Base-by-base conservation (phyloP, 1,284 basidiomycete genomes). In the Nidula niveotomentosa region DNA sequence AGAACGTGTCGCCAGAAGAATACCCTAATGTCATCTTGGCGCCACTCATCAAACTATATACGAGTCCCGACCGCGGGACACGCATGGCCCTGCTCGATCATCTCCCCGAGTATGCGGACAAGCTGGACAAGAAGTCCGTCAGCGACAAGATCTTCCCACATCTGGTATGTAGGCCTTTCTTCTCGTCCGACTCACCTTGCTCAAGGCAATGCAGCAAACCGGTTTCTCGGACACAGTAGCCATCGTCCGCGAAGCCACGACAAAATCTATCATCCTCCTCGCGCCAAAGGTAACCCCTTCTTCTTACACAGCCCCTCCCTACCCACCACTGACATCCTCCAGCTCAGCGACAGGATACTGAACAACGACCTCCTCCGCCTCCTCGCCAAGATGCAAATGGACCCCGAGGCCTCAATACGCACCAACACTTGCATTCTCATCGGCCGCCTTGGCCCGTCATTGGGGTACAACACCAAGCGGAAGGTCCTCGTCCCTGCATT, bases 351-450 rank as follows among this genome's bases (percentile, higher is more conserved):
- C 60, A 88, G 96, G 1, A 88, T 98, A 44, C 81, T 99, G 46
- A 99, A 99, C 75, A 99, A 99, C 62, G 97, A 99, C 58, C 85
- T 99, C 34, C 83, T 99, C 1, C 90, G 96, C 3, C 84, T 93
- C 58, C 84, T 99, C 15, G 96, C 96, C 1, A 93, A 93, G 63
- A 91, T 93, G 72, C 97, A 99, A 75, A 86, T 84, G 15, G 96
- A 99, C 67, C 77, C 88, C 0, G 96, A 98, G 72, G 84, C 96
- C 0, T 96, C 94, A 1, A 98, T 99, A 64, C 86, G 97, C 44
- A 99, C 96, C 10, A 99, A 99, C 68, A 98, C 96, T 0, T 98
- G 95, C 66, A 97, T 99, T 61, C 84, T 99, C 3, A 86, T 99
- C 45, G 96, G 96, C 8, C 84, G 96, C 8, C 81, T 99, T 3